Percentiles rank a stretch among this genome's conserved stretches.
phyloP scores from a whole-genome alignment of 2,329 filamentous ascomycete species.

The Pseudocercospora cruenta region DNA sequence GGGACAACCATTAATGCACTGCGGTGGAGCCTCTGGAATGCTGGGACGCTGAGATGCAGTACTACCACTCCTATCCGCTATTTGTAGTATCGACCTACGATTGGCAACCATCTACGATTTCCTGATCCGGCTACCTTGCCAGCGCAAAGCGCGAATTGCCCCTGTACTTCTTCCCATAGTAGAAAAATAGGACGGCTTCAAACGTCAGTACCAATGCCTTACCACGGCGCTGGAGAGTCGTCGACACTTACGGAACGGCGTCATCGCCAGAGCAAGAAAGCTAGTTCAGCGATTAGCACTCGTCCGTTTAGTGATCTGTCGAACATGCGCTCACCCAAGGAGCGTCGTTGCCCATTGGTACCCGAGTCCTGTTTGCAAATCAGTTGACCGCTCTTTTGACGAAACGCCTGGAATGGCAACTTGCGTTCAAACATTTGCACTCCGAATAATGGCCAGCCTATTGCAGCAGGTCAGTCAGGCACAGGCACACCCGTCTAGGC shows the following conservation, averaged over 20 bases:
- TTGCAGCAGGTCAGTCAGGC: slow-evolving; percentile 20
- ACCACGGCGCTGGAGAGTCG: slow-evolving; percentile 30
- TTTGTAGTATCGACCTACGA: slow-evolving; percentile 18
- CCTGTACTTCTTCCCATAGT: slow-evolving; percentile 54
- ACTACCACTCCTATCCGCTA: slow-evolving; percentile 21
- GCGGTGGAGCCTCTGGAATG: slow-evolving; percentile 24
- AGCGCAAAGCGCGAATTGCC: slow-evolving; percentile 52
- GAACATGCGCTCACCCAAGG: slow-evolving; percentile 33
- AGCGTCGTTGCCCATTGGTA: slow-evolving; percentile 56
- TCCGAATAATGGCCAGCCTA: slow-evolving; percentile 48
- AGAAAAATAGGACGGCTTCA: slow-evolving; percentile 52
- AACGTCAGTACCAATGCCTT: slow-evolving; percentile 26
- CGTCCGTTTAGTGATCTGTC: neutral
- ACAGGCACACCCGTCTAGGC: slow-evolving; percentile 5
- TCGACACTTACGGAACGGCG: slow-evolving; percentile 44
- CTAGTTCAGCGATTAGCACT: slow-evolving; percentile 12
- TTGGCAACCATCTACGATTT: slow-evolving; percentile 30
- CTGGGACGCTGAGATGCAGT: slow-evolving; percentile 26
- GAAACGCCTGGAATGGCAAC: slow-evolving; percentile 32
- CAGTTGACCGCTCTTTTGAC: slow-evolving; percentile 50
- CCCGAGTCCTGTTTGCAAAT: slow-evolving; percentile 44
- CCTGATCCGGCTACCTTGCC: slow-evolving; percentile 28
- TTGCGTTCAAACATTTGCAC: slow-evolving; percentile 58
- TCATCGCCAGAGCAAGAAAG: slow-evolving; percentile 55
- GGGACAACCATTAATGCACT: slow-evolving; percentile 11